Percentiles rank a stretch among this genome's conserved stretches.
phyloP scores from a whole-genome alignment of 768 basidiomycete genomes.

The Mycena vitilis region DNA sequence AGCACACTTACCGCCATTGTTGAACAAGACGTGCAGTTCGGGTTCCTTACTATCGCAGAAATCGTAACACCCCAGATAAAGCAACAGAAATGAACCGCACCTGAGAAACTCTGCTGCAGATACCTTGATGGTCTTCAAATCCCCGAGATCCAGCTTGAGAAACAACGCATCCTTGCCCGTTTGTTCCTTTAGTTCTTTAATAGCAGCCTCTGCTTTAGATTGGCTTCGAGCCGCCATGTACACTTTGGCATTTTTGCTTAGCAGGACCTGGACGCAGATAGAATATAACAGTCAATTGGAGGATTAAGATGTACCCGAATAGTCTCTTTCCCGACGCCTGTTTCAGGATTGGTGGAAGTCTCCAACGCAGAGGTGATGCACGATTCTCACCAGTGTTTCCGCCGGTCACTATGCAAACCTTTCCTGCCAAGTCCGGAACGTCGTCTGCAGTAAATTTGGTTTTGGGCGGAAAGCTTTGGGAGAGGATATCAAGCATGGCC shows the following conservation, averaged over 20 bases:
- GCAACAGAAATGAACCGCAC: conserved; percentile 22
- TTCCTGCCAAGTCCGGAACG: conserved; percentile 37
- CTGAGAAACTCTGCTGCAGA: conserved; percentile 49
- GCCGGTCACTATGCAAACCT: conserved; percentile 38
- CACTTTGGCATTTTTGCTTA: conserved; percentile 52
- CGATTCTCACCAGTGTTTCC: conserved; percentile 33
- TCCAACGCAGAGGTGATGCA: no score
- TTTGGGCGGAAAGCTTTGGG: conserved; percentile 34
- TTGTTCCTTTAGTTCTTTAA: conserved; percentile 47
- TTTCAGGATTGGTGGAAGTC: not conserved
- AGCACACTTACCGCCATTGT: conserved; percentile 42
- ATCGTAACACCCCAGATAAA: not conserved
- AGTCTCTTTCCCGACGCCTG: conserved; percentile 39
- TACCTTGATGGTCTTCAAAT: conserved; percentile 47
- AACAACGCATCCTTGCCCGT: conserved; percentile 52
- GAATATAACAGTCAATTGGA: not conserved
- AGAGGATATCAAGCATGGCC: conserved; percentile 25
- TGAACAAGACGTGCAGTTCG: conserved; percentile 44
- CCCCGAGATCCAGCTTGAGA: conserved; percentile 52
- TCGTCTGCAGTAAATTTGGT: conserved; percentile 31
- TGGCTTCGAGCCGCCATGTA: conserved; percentile 53
- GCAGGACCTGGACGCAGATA: conserved; percentile 38
- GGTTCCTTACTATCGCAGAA: conserved; percentile 39
- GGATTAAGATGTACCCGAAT: conserved; percentile 1
- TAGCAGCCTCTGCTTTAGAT: conserved; percentile 47